Conservation (phyloP, 2,329 filamentous ascomycete species). For the Curvularia hawaiiensis region DNA sequence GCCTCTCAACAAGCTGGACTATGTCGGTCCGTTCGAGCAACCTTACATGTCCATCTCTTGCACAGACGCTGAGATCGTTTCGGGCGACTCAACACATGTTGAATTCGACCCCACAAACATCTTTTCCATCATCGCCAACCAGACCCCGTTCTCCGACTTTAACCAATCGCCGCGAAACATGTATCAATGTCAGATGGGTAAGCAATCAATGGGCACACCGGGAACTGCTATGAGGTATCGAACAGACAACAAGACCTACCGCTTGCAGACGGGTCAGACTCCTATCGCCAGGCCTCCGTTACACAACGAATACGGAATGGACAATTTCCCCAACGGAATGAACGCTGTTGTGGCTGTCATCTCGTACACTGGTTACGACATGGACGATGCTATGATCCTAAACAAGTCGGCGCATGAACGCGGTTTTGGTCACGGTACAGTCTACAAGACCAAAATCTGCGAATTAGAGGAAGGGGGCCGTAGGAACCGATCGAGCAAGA, state of each 20-base stretch:
- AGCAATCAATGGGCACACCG: slow-evolving; percentile 98
- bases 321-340: slow-evolving; percentile 97
- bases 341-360: slow-evolving; percentile 98
- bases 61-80: slow-evolving; percentile 82
- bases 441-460: slow-evolving; percentile 97
- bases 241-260: slow-evolving; percentile 97
- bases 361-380: slow-evolving; percentile 98
- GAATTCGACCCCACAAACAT: slow-evolving; percentile 96
- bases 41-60: slow-evolving; percentile 98
- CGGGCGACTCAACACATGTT: slow-evolving; percentile 90
- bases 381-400: slow-evolving; percentile 99
- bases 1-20: slow-evolving; percentile 82
- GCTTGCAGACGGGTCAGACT: slow-evolving; percentile 92
- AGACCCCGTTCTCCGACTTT: slow-evolving; percentile 98
- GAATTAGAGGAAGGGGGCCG: slow-evolving; percentile 79
- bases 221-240: slow-evolving; percentile 82
- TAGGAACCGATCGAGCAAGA: slow-evolving; percentile 67
- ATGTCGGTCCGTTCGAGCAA: slow-evolving; percentile 91
- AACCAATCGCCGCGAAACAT: slow-evolving; percentile 99
- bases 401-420: slow-evolving; percentile 97
- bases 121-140: slow-evolving; percentile 95
- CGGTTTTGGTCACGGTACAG: slow-evolving; percentile 92
- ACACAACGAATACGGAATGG: slow-evolving; percentile 94
- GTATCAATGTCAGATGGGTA: slow-evolving; percentile 85
- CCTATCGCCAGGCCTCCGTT: slow-evolving; percentile 90